Evolutionary conservation across 2,329 filamentous ascomycete genomes (phyloP), one percentile per base, ranked within the genome.

Genomic region (Xylaria sp.): DNA sequence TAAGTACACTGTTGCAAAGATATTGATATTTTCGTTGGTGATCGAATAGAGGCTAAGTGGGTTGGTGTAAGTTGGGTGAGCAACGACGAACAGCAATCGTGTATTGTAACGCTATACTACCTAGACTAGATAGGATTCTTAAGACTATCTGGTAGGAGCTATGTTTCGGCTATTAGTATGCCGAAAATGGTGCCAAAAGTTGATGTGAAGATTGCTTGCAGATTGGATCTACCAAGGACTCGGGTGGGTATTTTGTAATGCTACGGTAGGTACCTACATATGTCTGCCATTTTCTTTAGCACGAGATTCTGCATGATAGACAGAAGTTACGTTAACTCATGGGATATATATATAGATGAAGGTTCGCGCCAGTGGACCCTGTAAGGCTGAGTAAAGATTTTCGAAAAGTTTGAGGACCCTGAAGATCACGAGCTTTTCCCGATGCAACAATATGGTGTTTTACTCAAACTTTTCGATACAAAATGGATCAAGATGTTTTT

Each of bases 341-440:
- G 46, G 28, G 23, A 18, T 18, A 39, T 39, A 18, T 48, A 28
- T 48, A 46, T 23, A 23, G 23, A 9, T 25, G 20, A 25, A 15
- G 18, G 23, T 13, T 48, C 46, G 15, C 18, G 46, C 13, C 46
- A 18, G 25, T 30, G 30, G 50, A 12, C 4, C 50, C 30, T 32
- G 10, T 32, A 55, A 55, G 30, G n/a, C 50, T 36, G 20, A 25
- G 18, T 23, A 30, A 30, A n/a, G n/a, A 23, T 30, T 12, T n/a
- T 36, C n/a, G 30, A 53, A 23, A 53, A 53, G 9, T 5, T n/a
- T 8, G 28, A 52, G 28, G 61, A 46, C 61, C 52, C 50, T 64
- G 50, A 61, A 53, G 59, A 61, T 53, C 59, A 53, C 34, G 23
- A 41, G 6, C 9, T 13, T 61, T 41, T 41, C 28, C 23, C 20